phyloP scores from a whole-genome alignment of 106 monocot genomes.

The Dendrobium huoshanense region DNA sequence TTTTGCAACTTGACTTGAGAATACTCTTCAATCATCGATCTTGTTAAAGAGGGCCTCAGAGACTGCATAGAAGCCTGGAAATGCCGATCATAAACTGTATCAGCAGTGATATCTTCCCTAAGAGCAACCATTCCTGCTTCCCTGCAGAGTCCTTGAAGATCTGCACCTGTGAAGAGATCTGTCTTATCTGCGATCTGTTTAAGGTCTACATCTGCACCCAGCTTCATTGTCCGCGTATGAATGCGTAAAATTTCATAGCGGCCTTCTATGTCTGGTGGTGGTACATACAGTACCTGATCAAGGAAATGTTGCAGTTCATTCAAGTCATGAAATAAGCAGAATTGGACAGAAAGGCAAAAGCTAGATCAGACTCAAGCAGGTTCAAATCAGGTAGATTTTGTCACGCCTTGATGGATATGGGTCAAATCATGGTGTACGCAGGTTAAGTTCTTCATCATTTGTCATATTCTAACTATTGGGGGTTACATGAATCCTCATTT shows the following conservation, averaged over 20 bases:
- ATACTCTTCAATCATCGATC: constrained; percentile 63
- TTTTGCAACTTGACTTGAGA: background rate
- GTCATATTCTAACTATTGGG: too few species aligned
- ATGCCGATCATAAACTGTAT: constrained; percentile 33
- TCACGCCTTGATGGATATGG: too few species aligned
- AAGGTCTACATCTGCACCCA: constrained; percentile 67
- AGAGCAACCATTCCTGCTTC: constrained; percentile 69
- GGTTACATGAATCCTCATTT: background rate
- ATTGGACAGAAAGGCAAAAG: too few species aligned
- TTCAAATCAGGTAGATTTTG: too few species aligned
- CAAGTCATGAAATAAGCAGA: too few species aligned
- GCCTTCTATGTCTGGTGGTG: constrained; percentile 73
- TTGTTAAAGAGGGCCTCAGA: constrained; percentile 53
- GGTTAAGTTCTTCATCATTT: too few species aligned
- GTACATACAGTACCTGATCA: constrained; percentile 75
- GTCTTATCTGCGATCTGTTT: constrained; percentile 45
- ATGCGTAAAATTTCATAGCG: constrained; percentile 63
- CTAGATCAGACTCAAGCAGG: too few species aligned
- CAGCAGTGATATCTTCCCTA: constrained; percentile 45
- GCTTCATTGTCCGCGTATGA: constrained; percentile 61
- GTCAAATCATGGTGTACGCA: too few species aligned
- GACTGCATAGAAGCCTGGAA: constrained; percentile 50
- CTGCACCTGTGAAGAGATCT: constrained; percentile 79
- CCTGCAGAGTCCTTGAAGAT: constrained; percentile 66
- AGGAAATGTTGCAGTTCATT: too few species aligned